These are phyloP conservation scores for Anisodus tanguticus DNA, from an alignment of 257 asterid species.

Conservation along the genomic window DNA sequence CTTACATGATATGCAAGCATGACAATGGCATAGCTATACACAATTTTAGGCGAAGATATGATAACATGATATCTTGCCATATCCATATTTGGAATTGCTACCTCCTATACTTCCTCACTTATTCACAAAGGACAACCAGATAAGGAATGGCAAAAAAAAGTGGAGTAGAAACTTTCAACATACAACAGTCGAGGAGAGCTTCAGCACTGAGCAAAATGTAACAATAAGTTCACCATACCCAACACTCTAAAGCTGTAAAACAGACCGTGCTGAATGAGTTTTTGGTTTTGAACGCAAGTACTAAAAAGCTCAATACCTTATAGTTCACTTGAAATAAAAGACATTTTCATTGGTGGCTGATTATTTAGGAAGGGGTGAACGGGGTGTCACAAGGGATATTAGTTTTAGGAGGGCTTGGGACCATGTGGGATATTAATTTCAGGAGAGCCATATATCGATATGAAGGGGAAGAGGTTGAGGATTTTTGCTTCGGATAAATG, in stretches of 20 bases:
- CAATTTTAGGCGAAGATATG: neutral
- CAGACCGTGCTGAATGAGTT: neutral
- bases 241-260: neutral
- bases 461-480: constrained; percentile 22
- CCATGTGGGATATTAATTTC: constrained; percentile 14
- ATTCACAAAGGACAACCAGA: neutral
- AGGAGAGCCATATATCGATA: neutral
- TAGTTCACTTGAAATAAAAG: neutral
- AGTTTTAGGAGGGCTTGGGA: neutral
- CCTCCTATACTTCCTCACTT: neutral
- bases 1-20: neutral
- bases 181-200: neutral
- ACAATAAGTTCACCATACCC: neutral
- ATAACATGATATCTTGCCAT: neutral
- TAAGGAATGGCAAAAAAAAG: neutral
- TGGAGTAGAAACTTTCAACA: neutral
- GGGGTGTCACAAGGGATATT: neutral
- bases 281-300: neutral
- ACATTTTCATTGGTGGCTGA: neutral
- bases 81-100: neutral
- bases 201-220: too few relatives aligned
- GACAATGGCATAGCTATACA: neutral
- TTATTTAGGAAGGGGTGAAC: neutral
- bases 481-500: neutral
- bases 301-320: neutral